A percentile compares a stretch with the other conserved stretches of the same genome.
Evolutionary conservation across 495 filamentous ascomycete genomes (phyloP).

Genomic region (Aspergillus incahuasiensis): DNA sequence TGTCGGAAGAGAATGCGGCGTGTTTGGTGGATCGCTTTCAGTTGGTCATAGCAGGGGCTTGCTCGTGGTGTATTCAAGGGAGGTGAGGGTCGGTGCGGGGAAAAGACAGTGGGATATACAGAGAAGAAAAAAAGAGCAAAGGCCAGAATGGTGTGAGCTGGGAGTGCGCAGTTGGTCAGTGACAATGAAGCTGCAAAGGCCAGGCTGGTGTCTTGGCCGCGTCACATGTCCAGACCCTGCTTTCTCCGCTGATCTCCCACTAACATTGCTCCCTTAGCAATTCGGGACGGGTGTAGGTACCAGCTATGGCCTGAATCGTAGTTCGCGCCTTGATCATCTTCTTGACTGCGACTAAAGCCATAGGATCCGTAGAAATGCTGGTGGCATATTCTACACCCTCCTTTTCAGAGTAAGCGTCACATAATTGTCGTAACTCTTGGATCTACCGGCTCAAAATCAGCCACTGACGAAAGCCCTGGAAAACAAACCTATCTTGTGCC

Average conservation of each 20-base stretch:
- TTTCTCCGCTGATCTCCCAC: not conserved
- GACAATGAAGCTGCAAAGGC: conserved; percentile 19
- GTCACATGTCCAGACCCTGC: conserved; percentile 19
- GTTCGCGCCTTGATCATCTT: not conserved
- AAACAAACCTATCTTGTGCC: not conserved
- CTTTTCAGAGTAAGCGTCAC: not conserved
- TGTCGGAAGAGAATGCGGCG: not conserved
- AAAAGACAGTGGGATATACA: not conserved
- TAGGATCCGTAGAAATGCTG: not conserved
- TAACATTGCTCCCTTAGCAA: not conserved
- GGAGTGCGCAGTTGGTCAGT: not conserved
- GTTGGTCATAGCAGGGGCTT: conserved; percentile 5
- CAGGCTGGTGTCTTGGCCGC: conserved; percentile 28
- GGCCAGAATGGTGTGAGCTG: not conserved
- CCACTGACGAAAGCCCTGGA: not conserved
- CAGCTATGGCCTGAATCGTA: not conserved
- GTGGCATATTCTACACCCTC: not conserved
- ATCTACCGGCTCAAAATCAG: not conserved
- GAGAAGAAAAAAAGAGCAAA: not conserved
- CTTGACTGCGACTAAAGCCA: not conserved
- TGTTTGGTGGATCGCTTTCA: not conserved
- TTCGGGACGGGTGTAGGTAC: not conserved
- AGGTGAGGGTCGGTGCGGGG: not conserved
- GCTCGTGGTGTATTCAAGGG: not conserved
- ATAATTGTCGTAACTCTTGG: not conserved